These are phyloP conservation scores for Ilyonectria sp. DNA, from an alignment of 2,329 filamentous ascomycete genomes.

Conservation along the genomic window DNA sequence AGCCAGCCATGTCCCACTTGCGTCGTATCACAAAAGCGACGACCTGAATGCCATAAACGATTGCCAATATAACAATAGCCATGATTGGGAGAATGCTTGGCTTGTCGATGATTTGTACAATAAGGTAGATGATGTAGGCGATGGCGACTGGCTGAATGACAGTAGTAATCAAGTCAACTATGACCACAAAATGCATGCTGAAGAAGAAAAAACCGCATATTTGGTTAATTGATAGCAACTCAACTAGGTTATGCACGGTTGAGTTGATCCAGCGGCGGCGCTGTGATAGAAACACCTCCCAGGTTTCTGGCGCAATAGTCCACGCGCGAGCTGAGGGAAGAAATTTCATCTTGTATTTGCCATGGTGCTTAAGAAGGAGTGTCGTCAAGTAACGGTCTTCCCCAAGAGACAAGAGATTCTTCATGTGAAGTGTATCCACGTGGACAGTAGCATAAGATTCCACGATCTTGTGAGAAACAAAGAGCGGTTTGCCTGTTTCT, in stretches of 20 bases:
- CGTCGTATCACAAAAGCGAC: constrained; percentile 96
- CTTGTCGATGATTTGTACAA: constrained; percentile 74
- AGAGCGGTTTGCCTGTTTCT: constrained; percentile 93
- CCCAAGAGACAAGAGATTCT: constrained; percentile 93
- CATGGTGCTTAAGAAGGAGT: constrained; percentile 98
- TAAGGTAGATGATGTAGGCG: constrained; percentile 86
- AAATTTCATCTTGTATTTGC: constrained; percentile 95
- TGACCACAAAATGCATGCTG: constrained; percentile 96
- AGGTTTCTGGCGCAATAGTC: constrained; percentile 94
- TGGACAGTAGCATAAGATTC: constrained; percentile 89
- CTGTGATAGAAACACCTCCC: constrained; percentile 94
- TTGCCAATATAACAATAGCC: constrained; percentile 89
- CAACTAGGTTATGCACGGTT: constrained; percentile 94
- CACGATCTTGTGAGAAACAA: constrained; percentile 91
- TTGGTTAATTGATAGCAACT: constrained; percentile 90
- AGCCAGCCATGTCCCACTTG: constrained; percentile 98
- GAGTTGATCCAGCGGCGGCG: constrained; percentile 99
- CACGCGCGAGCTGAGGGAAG: constrained; percentile 91
- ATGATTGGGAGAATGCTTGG: constrained; percentile 80
- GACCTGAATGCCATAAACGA: constrained; percentile 94
- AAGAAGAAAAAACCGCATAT: constrained; percentile 99
- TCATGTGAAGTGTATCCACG: constrained; percentile 96
- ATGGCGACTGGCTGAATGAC: constrained; percentile 92
- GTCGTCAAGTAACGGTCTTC: constrained; percentile 98
- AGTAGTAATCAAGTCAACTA: constrained; percentile 93